Evolutionary conservation across 2,329 filamentous ascomycete genomes (phyloP).

Genomic region (Endothia cerciana): DNA sequence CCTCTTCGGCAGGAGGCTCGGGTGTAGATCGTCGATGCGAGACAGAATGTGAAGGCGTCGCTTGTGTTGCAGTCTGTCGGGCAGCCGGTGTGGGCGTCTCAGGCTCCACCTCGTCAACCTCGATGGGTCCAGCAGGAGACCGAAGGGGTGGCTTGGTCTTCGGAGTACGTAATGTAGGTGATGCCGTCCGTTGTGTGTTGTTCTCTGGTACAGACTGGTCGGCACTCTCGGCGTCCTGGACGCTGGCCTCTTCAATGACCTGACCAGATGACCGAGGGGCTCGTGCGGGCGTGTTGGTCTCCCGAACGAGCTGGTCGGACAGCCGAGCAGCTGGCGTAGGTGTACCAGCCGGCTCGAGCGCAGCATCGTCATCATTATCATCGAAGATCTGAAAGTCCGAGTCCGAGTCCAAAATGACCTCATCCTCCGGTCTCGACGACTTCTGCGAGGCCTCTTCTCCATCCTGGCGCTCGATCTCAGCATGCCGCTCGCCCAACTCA

Average conservation of each 20-base stretch:
- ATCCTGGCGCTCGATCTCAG: not conserved
- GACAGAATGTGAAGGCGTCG: not conserved
- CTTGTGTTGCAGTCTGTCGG: not conserved
- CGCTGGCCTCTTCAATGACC: not conserved
- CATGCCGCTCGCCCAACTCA: constrained; percentile 21
- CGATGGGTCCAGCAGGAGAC: not conserved
- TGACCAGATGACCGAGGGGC: not conserved
- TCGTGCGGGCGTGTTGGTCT: not conserved
- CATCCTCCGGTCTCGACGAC: constrained; percentile 6
- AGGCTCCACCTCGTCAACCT: not conserved
- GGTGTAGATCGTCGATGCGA: constrained; percentile 16
- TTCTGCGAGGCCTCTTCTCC: constrained; percentile 10
- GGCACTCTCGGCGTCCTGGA: not conserved
- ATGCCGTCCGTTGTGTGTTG: not conserved
- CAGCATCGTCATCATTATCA: constrained; percentile 31
- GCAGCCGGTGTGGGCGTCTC: not conserved
- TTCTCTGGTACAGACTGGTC: not conserved
- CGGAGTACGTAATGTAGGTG: not conserved
- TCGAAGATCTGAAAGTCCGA: constrained; percentile 43
- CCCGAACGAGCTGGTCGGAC: not conserved
- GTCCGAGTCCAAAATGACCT: constrained; percentile 56
- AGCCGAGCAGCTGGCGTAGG: constrained; percentile 33
- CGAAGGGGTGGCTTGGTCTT: not conserved
- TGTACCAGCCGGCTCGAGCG: constrained; percentile 28
- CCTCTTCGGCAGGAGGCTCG: constrained; percentile 16